These are phyloP conservation scores for Porphyrellus sp. DNA, from an alignment of 1,284 basidiomycete genomes.

Conservation along the genomic window DNA sequence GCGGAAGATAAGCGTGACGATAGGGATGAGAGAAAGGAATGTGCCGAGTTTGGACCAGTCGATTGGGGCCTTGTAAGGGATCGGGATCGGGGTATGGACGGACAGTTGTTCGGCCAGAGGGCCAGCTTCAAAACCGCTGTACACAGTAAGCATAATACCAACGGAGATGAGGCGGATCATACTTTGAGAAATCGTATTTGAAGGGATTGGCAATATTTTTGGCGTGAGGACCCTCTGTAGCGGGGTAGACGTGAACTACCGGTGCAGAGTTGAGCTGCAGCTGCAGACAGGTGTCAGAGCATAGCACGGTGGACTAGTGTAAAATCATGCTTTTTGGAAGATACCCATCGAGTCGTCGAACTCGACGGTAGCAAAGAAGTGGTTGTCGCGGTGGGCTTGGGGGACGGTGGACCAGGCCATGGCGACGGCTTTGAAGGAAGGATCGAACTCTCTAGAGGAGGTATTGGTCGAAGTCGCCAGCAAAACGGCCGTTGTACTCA, in stretches of 20 bases:
- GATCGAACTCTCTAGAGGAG: slow-evolving; percentile 72
- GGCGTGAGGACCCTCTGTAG: slow-evolving; percentile 67
- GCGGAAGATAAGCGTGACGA: slow-evolving; percentile 49
- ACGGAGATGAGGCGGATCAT: slow-evolving; percentile 19
- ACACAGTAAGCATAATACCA: slow-evolving; percentile 9
- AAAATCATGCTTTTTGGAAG: slow-evolving; percentile 71
- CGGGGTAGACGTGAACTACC: slow-evolving; percentile 73
- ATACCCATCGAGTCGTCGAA: slow-evolving; percentile 73
- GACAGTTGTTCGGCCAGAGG: slow-evolving; percentile 77
- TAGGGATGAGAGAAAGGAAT: slow-evolving; percentile 42
- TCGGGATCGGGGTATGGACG: slow-evolving; percentile 64
- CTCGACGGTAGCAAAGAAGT: slow-evolving; percentile 92
- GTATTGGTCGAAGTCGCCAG: background rate
- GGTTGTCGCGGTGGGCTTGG: slow-evolving; percentile 60
- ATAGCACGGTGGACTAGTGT: background rate
- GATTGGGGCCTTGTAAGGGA: slow-evolving; percentile 72
- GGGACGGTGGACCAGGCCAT: slow-evolving; percentile 72
- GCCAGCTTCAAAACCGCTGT: slow-evolving; percentile 76
- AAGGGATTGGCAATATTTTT: slow-evolving; percentile 53
- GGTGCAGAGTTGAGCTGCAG: slow-evolving; percentile 79
- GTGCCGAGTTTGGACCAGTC: slow-evolving; percentile 61
- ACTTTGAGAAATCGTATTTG: slow-evolving; percentile 81
- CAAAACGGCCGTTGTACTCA: slow-evolving; percentile 32
- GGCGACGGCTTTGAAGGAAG: slow-evolving; percentile 75
- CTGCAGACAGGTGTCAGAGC: slow-evolving; percentile 27